Evolutionary conservation across 2,329 filamentous ascomycete species (phyloP).

Genomic region (Achaetomium macrosporum): DNA sequence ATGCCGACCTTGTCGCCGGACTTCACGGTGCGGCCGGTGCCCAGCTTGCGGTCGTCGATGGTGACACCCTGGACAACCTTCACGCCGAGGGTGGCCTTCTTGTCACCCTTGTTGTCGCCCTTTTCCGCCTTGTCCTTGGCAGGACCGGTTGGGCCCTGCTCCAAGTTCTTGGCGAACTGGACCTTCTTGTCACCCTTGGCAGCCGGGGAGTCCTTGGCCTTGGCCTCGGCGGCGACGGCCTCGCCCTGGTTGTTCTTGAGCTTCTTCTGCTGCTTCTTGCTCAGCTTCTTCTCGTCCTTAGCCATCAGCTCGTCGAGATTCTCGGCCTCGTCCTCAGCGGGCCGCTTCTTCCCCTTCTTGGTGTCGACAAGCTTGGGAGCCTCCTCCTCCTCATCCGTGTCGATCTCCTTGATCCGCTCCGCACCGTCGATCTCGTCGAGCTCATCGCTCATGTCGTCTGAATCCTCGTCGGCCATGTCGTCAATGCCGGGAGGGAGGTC

Average conservation of each 20-base stretch:
- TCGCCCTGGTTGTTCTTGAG: conserved; percentile 98
- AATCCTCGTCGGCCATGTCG: conserved; percentile 66
- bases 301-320: conserved; percentile 79
- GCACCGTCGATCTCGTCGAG: conserved; percentile 73
- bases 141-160: conserved; percentile 85
- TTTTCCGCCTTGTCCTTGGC: conserved; percentile 36
- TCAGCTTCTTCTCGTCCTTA: conserved; percentile 73
- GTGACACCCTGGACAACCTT: conserved; percentile 85
- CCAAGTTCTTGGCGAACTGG: conserved; percentile 97
- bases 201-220: conserved; percentile 40
- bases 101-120: conserved; percentile 36
- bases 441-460: conserved; percentile 67
- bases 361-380: conserved; percentile 53
- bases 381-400: conserved; percentile 74
- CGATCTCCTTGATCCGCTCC: conserved; percentile 71
- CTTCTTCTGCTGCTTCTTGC: conserved; percentile 98
- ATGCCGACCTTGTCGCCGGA: conserved; percentile 57
- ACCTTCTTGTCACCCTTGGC: conserved; percentile 82
- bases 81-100: conserved; percentile 56
- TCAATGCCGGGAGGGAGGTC: conserved; percentile 75
- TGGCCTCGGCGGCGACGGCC: conserved; percentile 59
- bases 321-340: conserved; percentile 65
- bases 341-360: conserved; percentile 80
- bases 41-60: conserved; percentile 91
- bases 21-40: conserved; percentile 55